Evolutionary conservation across 805 yeast species (phyloP).

Genomic region (Teunomyces tritomae): DNA sequence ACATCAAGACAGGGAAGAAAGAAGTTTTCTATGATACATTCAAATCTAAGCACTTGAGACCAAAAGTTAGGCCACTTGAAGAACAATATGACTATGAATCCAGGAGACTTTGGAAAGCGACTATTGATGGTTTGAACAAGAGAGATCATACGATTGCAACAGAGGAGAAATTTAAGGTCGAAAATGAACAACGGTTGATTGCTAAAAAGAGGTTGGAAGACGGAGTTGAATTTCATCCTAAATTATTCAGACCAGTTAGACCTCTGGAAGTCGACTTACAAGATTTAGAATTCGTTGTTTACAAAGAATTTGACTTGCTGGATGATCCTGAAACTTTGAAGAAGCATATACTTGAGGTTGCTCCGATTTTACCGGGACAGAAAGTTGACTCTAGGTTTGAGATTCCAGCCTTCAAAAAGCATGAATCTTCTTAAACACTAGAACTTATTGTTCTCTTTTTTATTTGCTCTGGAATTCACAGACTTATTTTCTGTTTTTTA

Average conservation of each 20-base stretch:
- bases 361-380: slow-evolving; percentile 86
- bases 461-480: background rate
- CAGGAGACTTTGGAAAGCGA: slow-evolving; percentile 77
- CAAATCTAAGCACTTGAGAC: slow-evolving; percentile 52
- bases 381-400: slow-evolving; percentile 48
- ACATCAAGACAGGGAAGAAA: slow-evolving; percentile 44
- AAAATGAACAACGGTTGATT: slow-evolving; percentile 74
- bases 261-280: slow-evolving; percentile 21
- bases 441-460: background rate
- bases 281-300: slow-evolving; percentile 62
- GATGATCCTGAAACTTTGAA: slow-evolving; percentile 51
- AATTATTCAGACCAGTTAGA: slow-evolving; percentile 57
- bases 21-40: slow-evolving; percentile 45
- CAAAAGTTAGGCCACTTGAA: slow-evolving; percentile 70
- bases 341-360: slow-evolving; percentile 57
- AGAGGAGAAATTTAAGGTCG: slow-evolving; percentile 81
- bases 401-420: slow-evolving; percentile 11
- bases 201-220: slow-evolving; percentile 75
- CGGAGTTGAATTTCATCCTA: slow-evolving; percentile 79
- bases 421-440: background rate
- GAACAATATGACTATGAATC: slow-evolving; percentile 86
- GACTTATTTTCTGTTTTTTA: background rate
- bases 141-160: slow-evolving; percentile 86
- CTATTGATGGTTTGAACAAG: slow-evolving; percentile 72
- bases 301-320: slow-evolving; percentile 54